Conservation (phyloP, 768 basidiomycete genomes). For the Phylloporus sp. region DNA sequence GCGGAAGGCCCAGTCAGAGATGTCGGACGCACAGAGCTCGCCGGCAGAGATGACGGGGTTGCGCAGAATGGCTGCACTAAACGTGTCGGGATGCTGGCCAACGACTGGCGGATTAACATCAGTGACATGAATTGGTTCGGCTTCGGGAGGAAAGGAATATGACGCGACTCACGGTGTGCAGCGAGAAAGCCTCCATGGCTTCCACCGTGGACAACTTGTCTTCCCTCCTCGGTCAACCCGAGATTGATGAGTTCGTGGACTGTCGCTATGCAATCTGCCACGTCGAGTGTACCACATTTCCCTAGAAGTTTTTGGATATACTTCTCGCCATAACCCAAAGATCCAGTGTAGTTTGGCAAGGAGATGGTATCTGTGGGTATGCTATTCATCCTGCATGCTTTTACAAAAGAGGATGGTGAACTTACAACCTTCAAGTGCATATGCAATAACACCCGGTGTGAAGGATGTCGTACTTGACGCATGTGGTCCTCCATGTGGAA, state of each 20-base stretch:
- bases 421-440: constrained; percentile 63
- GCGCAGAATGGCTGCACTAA: constrained; percentile 57
- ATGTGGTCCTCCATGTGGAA: constrained; percentile 67
- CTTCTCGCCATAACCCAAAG: constrained; percentile 61
- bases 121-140: too few relatives aligned
- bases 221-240: constrained; percentile 48
- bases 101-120: constrained; percentile 45
- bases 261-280: constrained; percentile 61
- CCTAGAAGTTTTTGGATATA: constrained; percentile 54
- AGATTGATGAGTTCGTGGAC: constrained; percentile 46
- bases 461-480: constrained; percentile 46
- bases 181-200: constrained; percentile 69
- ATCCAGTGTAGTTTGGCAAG: constrained; percentile 65
- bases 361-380: constrained; percentile 49
- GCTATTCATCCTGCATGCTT: not conserved
- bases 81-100: constrained; percentile 57
- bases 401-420: not conserved
- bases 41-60: constrained; percentile 69
- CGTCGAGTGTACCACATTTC: constrained; percentile 60
- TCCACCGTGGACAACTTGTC: constrained; percentile 58
- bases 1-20: constrained; percentile 62
- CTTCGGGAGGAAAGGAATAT: not conserved
- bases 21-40: constrained; percentile 55
- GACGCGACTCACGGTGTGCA: constrained; percentile 47
- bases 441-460: constrained; percentile 37